Base-by-base conservation (phyloP, 352 stramenopile species). In the Pythium pyrilobum region DNA sequence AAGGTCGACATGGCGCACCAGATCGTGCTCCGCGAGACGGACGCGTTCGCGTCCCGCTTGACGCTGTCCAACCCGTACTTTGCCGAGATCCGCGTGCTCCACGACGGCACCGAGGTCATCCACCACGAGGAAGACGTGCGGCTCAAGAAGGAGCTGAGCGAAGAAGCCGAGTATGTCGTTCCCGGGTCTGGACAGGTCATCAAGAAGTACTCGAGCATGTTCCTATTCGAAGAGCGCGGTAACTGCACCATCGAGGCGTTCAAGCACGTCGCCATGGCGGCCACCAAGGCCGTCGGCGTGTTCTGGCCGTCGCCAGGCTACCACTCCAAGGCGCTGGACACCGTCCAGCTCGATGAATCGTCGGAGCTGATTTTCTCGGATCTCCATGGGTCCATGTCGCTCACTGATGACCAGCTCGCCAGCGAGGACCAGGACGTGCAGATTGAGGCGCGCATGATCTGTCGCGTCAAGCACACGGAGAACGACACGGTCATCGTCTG, bases 121-220 rank as follows among this genome's bases (percentile, higher is more conserved):
- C 50, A 59, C n/a, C 56, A 75, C 21, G 62, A 72, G 33, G 59
- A 71, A 1, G 51, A 64, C 12, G 54, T 73, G 7, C 25, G 66
- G 10, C 64, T 76, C 41, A 60, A 77, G 51, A 51, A 46, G 6
- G 66, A 85, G 43, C 58, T 86, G 0, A 52, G 56, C 28, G 58
- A 67, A 10, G 36, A 39, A 21, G 38, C 18, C 33, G 31, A 51
- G 16, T 55, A 42, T 41, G 56, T 52, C 21, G 15, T 59, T 40
- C 39, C 24, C 0, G 62, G 62, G 24, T 45, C 65, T 4, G 77
- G 77, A 11, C 68, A 71, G 11, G 72, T 88, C 41, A 66, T 79
- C n/a, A 88, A 86, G 45, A 78, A 83, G 61, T 86, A 78, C 56
- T 68, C 67, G 51, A 83, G 68, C 15, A 70, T 88, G 21, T 88